Conservation (phyloP, 139 green algal species). For the Ettlia oleoabundans region DNA sequence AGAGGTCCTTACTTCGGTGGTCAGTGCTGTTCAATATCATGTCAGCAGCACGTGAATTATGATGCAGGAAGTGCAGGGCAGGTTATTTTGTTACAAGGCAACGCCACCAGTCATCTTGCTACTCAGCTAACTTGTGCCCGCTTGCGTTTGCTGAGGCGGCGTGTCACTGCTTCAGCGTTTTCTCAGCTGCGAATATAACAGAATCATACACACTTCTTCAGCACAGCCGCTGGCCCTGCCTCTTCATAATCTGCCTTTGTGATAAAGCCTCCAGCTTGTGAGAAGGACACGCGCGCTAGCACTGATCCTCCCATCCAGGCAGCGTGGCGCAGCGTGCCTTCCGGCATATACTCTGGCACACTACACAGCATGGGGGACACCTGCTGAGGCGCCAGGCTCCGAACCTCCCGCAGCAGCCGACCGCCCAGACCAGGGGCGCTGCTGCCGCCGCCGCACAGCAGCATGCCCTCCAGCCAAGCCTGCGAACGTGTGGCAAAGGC, state of each 20-base stretch:
- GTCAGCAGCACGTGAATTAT: no score
- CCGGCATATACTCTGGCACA: slow-evolving; percentile 82
- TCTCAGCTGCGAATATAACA: not conserved
- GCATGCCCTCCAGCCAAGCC: slow-evolving; percentile 57
- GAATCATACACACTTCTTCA: slow-evolving; percentile 67
- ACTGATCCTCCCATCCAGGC: slow-evolving; percentile 90
- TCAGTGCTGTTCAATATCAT: no score
- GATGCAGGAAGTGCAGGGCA: no score
- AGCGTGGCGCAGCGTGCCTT: slow-evolving; percentile 53
- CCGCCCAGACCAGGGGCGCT: slow-evolving; percentile 42
- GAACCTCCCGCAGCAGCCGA: slow-evolving; percentile 57
- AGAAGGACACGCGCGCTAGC: slow-evolving; percentile 80
- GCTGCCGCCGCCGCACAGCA: slow-evolving; percentile 66
- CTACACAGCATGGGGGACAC: slow-evolving; percentile 36
- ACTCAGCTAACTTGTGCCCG: no score
- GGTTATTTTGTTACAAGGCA: no score
- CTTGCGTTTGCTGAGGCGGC: no score
- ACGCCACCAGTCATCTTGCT: no score
- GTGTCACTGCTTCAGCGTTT: no score
- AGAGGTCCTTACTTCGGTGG: no score
- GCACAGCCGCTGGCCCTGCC: slow-evolving; percentile 70
- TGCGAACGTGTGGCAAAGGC: slow-evolving; percentile 1
- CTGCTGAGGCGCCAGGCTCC: slow-evolving; percentile 35
- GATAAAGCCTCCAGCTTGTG: slow-evolving; percentile 76
- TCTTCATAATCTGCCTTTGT: slow-evolving; percentile 91